Evolutionary conservation across 2,329 filamentous ascomycete genomes (phyloP), one percentile per base, ranked within the genome.

Genomic region (Penicillium sp.): DNA sequence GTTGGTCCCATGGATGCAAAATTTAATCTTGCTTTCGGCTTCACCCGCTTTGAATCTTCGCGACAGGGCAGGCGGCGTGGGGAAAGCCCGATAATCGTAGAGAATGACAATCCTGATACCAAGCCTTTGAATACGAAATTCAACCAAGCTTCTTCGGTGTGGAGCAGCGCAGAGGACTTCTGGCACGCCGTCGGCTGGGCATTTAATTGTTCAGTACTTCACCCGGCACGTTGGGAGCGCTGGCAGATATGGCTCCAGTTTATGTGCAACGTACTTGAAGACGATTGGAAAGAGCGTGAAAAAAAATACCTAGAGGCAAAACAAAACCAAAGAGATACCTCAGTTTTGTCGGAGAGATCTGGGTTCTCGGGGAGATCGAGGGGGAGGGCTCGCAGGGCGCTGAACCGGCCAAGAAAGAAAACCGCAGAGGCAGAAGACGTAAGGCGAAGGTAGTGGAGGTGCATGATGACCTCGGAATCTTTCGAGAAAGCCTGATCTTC

Each of bases 111-210:
- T 7, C 74, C 78, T 12, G 81, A 84, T 3, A 78, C 79, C 0
- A 82, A 83, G 45, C 75, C 78, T 10, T 75, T 92, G 36, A 78
- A 80, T 42, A 81, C 84, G 7, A 79, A 81, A 10, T 79, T 91
- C 57, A 87, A 88, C 1, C 83, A 84, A 50, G 78, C 82, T 15
- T 81, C 86, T 43, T 88, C 89, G 31, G 62, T 97, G 1, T 96
- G 90, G 85, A 78, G 78, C 17, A 83, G 85, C n/a, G 90, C 89
- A 0, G 86, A 90, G 60, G 91, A 96, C 70, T 96, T 97, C 68
- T 99, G 94, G 91, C 84, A 87, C 42, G 84, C 90, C 0, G 83
- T 94, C 0, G 94, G 93, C 4, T 97, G 94, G 94, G 89, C 90
- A 0, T 92, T 97, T 73, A 94, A 93, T 70, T 97, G 93, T 77